Conservation (phyloP, 75 land plant species). For the Picea glauca region DNA sequence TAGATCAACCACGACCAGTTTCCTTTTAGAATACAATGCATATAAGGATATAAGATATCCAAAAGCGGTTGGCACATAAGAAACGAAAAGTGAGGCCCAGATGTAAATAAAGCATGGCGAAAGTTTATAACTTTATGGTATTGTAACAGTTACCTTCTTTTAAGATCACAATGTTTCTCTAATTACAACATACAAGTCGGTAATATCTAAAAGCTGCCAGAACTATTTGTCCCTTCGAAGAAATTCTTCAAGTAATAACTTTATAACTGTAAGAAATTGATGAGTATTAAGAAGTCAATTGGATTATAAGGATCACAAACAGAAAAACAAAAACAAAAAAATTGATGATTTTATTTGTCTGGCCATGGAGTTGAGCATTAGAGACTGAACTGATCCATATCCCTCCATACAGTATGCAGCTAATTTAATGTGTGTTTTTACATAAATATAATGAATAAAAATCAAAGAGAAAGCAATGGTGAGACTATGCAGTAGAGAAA, state of each 20-base stretch:
- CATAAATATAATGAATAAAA: conserved; percentile 2
- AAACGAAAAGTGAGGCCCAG: too few relatives aligned
- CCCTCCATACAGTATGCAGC: background rate
- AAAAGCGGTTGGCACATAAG: too few relatives aligned
- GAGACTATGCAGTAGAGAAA: background rate
- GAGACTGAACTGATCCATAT: background rate
- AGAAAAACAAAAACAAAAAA: background rate
- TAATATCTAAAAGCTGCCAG: background rate
- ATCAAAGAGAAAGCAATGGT: background rate
- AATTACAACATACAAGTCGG: background rate
- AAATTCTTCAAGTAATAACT: background rate
- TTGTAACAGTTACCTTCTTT: too few relatives aligned
- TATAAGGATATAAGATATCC: too few relatives aligned
- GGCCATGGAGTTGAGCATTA: background rate
- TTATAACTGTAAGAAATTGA: background rate
- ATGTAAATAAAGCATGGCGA: too few relatives aligned
- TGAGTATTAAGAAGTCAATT: background rate
- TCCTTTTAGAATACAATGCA: too few relatives aligned
- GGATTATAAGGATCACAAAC: background rate
- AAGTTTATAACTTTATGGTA: too few relatives aligned
- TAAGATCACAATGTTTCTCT: background rate
- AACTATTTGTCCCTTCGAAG: background rate
- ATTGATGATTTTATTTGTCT: background rate
- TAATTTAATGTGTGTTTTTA: background rate
- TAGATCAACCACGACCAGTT: too few relatives aligned